These are phyloP conservation scores for Cladobotryum protrusum DNA, from an alignment of 2,329 filamentous ascomycete species.

Conservation along the genomic window DNA sequence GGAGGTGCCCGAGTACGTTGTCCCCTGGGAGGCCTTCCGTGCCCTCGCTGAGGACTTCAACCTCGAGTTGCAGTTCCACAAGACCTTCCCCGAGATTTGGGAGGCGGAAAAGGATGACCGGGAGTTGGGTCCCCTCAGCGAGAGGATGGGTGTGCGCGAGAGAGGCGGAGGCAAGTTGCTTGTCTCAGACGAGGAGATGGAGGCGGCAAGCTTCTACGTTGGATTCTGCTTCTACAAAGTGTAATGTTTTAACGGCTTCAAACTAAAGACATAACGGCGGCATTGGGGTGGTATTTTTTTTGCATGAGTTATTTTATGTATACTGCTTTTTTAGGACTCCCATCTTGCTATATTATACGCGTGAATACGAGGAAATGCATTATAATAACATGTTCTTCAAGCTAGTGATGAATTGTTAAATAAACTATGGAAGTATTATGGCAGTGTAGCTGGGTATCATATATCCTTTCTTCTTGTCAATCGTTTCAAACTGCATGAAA, in stretches of 20 bases:
- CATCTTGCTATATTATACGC: no score
- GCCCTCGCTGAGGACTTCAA: constrained; percentile 95
- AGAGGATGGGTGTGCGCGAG: constrained; percentile 90
- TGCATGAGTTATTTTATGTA: not conserved
- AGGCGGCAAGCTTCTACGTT: constrained; percentile 86
- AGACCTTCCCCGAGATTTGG: constrained; percentile 87
- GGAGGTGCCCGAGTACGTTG: constrained; percentile 93
- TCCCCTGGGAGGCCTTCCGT: constrained; percentile 96
- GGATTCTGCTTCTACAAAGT: constrained; percentile 98
- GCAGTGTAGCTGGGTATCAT: constrained; percentile 16
- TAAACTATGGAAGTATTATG: not conserved
- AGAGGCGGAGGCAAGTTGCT: constrained; percentile 59
- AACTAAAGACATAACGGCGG: no score
- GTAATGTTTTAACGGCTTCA: constrained; percentile 31
- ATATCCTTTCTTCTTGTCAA: constrained; percentile 5
- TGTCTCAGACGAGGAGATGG: constrained; percentile 81
- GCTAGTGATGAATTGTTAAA: no score
- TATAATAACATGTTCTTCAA: not conserved
- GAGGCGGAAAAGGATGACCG: constrained; percentile 81
- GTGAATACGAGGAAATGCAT: not conserved
- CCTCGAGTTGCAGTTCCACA: constrained; percentile 89
- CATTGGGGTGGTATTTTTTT: not conserved
- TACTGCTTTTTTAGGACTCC: not conserved
- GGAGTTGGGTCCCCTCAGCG: constrained; percentile 74
- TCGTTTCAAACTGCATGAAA: no score